A percentile compares a stretch with the other conserved stretches of the same genome.
phyloP scores from a whole-genome alignment of 2,329 filamentous ascomycete species.

The Sclerotinia trifoliorum region DNA sequence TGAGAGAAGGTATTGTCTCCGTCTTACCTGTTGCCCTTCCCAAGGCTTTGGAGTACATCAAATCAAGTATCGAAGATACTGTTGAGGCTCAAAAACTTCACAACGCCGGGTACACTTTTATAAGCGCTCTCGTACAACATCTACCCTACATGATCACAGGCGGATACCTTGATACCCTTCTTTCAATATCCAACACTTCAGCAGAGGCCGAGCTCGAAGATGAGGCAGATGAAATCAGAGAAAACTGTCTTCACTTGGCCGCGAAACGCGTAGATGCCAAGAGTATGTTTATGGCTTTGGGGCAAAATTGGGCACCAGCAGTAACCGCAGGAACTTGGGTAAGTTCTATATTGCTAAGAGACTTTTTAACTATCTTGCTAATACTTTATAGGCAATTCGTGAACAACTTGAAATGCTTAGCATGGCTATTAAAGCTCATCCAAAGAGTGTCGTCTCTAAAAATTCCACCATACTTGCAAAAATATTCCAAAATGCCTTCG shows the following conservation, averaged over 20 bases:
- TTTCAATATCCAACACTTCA: slow-evolving; percentile 71
- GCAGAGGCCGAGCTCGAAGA: slow-evolving; percentile 60
- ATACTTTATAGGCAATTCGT: slow-evolving; percentile 53
- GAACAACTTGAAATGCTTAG: slow-evolving; percentile 71
- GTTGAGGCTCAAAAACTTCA: slow-evolving; percentile 64
- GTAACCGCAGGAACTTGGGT: slow-evolving; percentile 60
- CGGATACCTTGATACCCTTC: slow-evolving; percentile 67
- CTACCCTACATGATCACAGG: slow-evolving; percentile 87
- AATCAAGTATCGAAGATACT: slow-evolving; percentile 56
- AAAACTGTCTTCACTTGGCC: slow-evolving; percentile 69
- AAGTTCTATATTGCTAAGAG: slow-evolving; percentile 40
- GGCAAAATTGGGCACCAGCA: slow-evolving; percentile 70
- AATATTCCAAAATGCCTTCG: slow-evolving; percentile 59
- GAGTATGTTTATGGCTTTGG: slow-evolving; percentile 70
- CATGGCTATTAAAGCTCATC: slow-evolving; percentile 70
- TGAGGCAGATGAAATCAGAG: slow-evolving; percentile 62
- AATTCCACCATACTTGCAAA: slow-evolving; percentile 68
- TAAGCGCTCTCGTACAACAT: slow-evolving; percentile 76
- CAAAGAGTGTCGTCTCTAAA: slow-evolving; percentile 76
- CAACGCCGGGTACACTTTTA: slow-evolving; percentile 77
- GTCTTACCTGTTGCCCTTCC: slow-evolving; percentile 75
- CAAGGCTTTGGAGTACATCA: slow-evolving; percentile 68
- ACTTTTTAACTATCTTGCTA: slow-evolving; percentile 25
- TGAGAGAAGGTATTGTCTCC: slow-evolving; percentile 82
- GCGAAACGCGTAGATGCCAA: slow-evolving; percentile 76